Evolutionary conservation across 441 rosid genomes (phyloP).

Genomic region (Pelargonium myrrhifolium): DNA sequence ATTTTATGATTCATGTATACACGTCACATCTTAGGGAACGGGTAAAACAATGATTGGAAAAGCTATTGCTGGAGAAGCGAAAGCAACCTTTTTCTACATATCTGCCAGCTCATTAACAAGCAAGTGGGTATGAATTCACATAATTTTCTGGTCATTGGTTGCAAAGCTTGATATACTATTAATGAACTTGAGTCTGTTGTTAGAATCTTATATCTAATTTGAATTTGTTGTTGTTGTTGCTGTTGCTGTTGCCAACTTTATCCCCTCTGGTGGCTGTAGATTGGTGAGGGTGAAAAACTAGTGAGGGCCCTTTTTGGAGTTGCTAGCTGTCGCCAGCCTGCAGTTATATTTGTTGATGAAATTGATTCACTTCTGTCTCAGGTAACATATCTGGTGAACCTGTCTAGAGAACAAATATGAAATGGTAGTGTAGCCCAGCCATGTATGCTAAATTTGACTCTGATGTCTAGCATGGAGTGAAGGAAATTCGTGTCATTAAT

Average conservation of each 20-base stretch:
- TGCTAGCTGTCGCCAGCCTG: constrained; percentile 96
- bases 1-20: constrained; percentile 11
- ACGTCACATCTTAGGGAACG: constrained; percentile 58
- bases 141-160: constrained; percentile 2
- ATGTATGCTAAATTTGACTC: background rate
- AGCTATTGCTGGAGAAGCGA: constrained; percentile 98
- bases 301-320: constrained; percentile 97
- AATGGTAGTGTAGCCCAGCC: background rate
- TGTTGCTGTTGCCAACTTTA: background rate
- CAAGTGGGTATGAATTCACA: constrained; percentile 65
- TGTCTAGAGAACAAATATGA: constrained; percentile 8
- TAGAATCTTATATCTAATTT: background rate
- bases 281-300: constrained; percentile 97
- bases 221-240: background rate
- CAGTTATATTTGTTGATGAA: constrained; percentile 95
- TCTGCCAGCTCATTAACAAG: constrained; percentile 97
- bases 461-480: no score
- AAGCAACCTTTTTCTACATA: constrained; percentile 93
- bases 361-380: constrained; percentile 91
- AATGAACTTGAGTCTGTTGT: background rate
- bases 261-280: constrained; percentile 34
- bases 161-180: background rate
- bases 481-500: no score
- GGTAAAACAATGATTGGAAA: constrained; percentile 98
- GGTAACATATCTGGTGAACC: constrained; percentile 34